These are phyloP conservation scores for Fusarium guadeloupense DNA, from an alignment of 2,329 filamentous ascomycete genomes.

Conservation along the genomic window DNA sequence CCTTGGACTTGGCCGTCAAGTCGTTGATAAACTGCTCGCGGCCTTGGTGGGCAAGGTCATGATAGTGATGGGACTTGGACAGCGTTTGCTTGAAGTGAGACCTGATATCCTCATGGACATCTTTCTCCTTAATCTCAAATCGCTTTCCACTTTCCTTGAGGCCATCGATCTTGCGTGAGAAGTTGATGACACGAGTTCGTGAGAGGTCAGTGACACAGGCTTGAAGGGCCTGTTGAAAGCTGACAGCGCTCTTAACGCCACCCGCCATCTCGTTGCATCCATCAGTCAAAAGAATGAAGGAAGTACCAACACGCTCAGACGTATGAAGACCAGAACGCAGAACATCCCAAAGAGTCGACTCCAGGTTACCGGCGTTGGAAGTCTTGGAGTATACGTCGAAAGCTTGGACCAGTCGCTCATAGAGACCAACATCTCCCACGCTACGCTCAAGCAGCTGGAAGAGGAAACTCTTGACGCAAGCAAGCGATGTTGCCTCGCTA, in stretches of 20 bases:
- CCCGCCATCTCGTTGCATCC: constrained; percentile 50
- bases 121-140: constrained; percentile 46
- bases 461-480: constrained; percentile 50
- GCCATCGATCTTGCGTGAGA: constrained; percentile 48
- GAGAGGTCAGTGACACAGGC: constrained; percentile 42
- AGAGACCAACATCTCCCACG: constrained; percentile 50
- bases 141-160: constrained; percentile 45
- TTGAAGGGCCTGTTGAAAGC: constrained; percentile 47
- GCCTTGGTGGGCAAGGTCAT: constrained; percentile 37
- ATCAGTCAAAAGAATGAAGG: constrained; percentile 50
- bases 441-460: constrained; percentile 52
- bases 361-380: constrained; percentile 40
- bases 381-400: constrained; percentile 41
- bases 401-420: constrained; percentile 43
- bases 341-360: constrained; percentile 47
- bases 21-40: constrained; percentile 44
- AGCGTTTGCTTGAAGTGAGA: constrained; percentile 34
- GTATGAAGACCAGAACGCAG: constrained; percentile 48
- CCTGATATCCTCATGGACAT: constrained; percentile 49
- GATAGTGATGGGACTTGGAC: constrained; percentile 22
- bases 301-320: constrained; percentile 40
- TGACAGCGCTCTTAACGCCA: constrained; percentile 33
- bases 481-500: constrained; percentile 43
- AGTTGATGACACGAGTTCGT: constrained; percentile 47
- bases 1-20: constrained; percentile 46